Evolutionary conservation across 495 filamentous ascomycete species (phyloP), one percentile per base, ranked within the genome.

Genomic region (Jackrogersella multiformis): DNA sequence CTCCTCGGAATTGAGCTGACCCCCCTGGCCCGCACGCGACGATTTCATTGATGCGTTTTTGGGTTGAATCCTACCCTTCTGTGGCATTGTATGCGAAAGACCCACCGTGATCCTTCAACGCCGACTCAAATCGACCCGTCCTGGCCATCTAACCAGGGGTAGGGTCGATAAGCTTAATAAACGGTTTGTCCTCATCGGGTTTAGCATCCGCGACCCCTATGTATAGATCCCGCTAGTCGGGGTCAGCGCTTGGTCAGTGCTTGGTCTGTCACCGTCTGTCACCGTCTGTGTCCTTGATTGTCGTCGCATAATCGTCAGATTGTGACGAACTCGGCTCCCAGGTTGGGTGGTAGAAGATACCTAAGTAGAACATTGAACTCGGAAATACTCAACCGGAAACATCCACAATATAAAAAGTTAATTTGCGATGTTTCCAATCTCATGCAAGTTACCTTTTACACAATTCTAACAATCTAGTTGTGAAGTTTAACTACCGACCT

Each of bases 41-140:
- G 66, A 69, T 64, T 64, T 64, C 48, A 69, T 64, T 63, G 60
- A 69, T 44, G 59, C 54, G 54, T 60, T 64, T 55, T 35, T 52
- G 26, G n/a, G 48, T 55, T 18, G 41, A 49, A 64, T 69, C 66
- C 66, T 59, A 68, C 65, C 65, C 65, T 57, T 42, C 24, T 55
- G 58, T 49, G 46, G 53, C 32, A 55, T 60, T 66, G 54, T 52
- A 38, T 53, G 52, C 46, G 18, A 20, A 62, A 34, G 64, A 38
- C 57, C 65, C 65, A 68, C 65, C 12, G 15, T 61, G 44, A 53
- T 57, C 58, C 10, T 53, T 53, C 36, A 45, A 21, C 18, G 52
- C 38, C 58, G 52, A 52, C 57, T 68, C 26, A 46, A 18, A 58
- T 28, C 34, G 55, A n/a, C 48, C 46, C 20, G 15, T 55, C 59